Evolutionary conservation across 2,329 filamentous ascomycete genomes (phyloP), one percentile per base, ranked within the genome.

Genomic region (Colletotrichum godetiae): DNA sequence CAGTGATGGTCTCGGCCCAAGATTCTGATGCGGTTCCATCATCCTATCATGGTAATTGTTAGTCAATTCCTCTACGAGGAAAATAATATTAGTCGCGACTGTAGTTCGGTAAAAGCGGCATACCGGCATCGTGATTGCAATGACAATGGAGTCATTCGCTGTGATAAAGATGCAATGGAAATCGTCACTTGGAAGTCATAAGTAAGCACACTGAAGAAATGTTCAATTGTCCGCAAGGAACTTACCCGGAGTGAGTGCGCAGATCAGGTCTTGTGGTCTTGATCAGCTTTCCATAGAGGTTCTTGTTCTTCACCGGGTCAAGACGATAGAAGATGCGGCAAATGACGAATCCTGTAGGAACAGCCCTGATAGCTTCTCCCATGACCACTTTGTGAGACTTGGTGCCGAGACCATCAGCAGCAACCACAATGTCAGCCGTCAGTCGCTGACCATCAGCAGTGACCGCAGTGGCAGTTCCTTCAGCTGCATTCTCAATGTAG

Each of bases 281-380:
- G 12, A 24, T 46, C 1, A 68, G 22, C 31, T 42, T 37, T 15
- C 46, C 15, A 19, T 62, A 42, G 12, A 68, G 33, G 7, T 53
- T 33, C 1, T 46, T 42, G 15, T 61, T 68, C 4, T 68, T 62
- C 15, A 37, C 66, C 10, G 24, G 57, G 13, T 62, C 46, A 31
- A 68, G 58, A 0, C 42, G 57, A 13, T 68, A 62, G 22, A 55
- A 62, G 0, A 68, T 62, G 1, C 66, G 66, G 57, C 66, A 68
- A 1, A 68, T 46, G 4, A 62, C 66, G 1, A 68, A 68, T 1
- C 66, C 66, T 2, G 66, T 68, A 5, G 66, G 46, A 10, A 68
- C 66, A 6, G 66, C 66, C 29, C 66, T 57, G 31, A 68, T 56
- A 19, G 58, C 42, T 15, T 68, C 57, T 42, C 57, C 57, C 46